Evolutionary conservation across 495 filamentous ascomycete genomes (phyloP), one percentile per base, ranked within the genome.

Genomic region (Hyaloscypha bicolor): DNA sequence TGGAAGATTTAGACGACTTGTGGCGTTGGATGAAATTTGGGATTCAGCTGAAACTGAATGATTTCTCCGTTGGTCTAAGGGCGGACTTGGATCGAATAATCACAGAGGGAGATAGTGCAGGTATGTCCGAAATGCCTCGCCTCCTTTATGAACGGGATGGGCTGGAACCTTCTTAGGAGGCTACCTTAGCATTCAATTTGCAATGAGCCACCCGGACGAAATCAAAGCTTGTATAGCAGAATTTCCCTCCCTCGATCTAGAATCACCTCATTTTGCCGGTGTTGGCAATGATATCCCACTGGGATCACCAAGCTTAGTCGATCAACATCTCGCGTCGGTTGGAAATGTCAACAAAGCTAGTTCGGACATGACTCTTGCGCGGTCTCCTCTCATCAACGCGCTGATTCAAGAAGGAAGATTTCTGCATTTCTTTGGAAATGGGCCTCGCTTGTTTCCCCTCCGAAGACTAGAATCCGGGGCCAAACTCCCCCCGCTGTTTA

Each of bases 1-100:
- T 83, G 60, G 71, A 77, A 21, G 85, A 87, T 67, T 52, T 86
- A 4, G 69, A 75, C 29, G 78, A 82, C 65, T 84, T 85, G 72
- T 85, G 82, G 82, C 64, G 71, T 5, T 86, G 85, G 84, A 53
- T 83, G 12, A 33, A 52, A 25, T 11, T 35, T 19, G 65, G 55
- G n/a, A 35, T 67, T 29, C 21, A 37, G 14, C 19, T 14, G 0
- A 16, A 63, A 21, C n/a, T 67, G 1, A 12, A 25, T 3, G 1
- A 60, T 21, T 22, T 52, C 9, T 51, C 31, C 8, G n/a, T 58
- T 14, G 65, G 65, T n/a, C 32, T 68, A 14, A 45, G 39, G 35
- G 59, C 53, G 2, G 65, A 68, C 33, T 45, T 68, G 22, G n/a
- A 14, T 5, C 60, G 62, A 37, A 58, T 37, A 5, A 62, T 65